Percentiles rank a stretch among this genome's conserved stretches.
Conservation (phyloP, 208 protist genomes). For the Hexamita inflata region DNA sequence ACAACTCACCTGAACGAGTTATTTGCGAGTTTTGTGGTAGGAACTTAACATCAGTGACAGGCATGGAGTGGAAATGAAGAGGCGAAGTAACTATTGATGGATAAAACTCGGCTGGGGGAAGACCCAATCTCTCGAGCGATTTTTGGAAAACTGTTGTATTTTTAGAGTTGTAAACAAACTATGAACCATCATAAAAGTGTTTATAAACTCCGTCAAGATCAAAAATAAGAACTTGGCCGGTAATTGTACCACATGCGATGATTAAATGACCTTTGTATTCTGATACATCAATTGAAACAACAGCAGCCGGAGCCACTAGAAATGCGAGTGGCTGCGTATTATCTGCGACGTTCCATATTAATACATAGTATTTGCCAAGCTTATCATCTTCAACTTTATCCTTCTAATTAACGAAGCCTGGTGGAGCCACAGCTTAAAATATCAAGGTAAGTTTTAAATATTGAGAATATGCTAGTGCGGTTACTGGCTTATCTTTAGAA, state of each 20-base stretch:
- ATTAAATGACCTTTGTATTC: not conserved
- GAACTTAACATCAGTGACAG: constrained; percentile 8
- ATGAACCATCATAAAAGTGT: not conserved
- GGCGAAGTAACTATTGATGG: not conserved
- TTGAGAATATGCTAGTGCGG: not conserved
- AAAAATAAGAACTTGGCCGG: not conserved
- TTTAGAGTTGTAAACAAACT: not conserved
- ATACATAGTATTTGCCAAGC: not conserved
- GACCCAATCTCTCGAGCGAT: not conserved
- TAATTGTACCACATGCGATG: not conserved
- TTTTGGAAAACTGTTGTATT: constrained; percentile 4
- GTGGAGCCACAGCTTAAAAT: not conserved
- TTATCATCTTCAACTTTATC: not conserved
- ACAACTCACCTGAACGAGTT: not conserved
- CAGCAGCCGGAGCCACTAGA: not conserved
- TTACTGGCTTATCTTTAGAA: not conserved
- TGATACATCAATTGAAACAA: not conserved
- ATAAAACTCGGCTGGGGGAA: constrained; percentile 17
- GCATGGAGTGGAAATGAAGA: not conserved
- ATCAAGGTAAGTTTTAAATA: not conserved
- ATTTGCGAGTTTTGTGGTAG: constrained; percentile 6
- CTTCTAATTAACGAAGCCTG: not conserved
- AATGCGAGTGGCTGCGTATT: not conserved
- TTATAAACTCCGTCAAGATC: constrained; percentile 1
- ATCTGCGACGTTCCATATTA: constrained; percentile 25